These are phyloP conservation scores for Botrytis aclada DNA, from an alignment of 2,329 filamentous ascomycete species.

Conservation along the genomic window DNA sequence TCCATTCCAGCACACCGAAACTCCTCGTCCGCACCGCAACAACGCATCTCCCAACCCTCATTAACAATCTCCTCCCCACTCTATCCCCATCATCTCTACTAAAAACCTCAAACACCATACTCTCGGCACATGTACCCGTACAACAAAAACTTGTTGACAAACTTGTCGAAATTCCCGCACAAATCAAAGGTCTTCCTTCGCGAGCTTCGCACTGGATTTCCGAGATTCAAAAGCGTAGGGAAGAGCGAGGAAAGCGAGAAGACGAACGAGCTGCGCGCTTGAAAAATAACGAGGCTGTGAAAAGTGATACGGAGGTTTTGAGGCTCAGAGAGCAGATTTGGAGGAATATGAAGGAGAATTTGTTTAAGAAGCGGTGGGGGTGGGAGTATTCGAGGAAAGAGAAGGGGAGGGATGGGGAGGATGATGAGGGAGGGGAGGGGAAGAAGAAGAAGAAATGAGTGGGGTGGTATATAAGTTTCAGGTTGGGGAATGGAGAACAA, in stretches of 20 bases:
- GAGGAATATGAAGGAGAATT: background rate
- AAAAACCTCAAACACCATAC: too few relatives aligned
- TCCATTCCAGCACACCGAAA: accelerated
- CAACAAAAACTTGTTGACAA: background rate
- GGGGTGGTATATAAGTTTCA: too few relatives aligned
- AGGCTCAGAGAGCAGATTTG: background rate
- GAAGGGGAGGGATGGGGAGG: background rate
- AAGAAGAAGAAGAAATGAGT: background rate
- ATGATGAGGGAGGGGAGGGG: background rate
- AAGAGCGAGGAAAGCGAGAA: background rate
- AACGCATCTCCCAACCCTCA: background rate
- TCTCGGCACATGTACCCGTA: background rate
- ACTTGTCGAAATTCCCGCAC: background rate
- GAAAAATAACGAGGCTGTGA: background rate
- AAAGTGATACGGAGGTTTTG: background rate
- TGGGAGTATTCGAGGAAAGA: background rate
- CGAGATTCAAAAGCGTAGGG: background rate
- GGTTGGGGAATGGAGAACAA: too few relatives aligned
- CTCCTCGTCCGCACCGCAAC: background rate
- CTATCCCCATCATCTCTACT: too few relatives aligned
- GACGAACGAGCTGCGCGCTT: background rate
- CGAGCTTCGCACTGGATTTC: background rate
- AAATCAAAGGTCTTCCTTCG: background rate
- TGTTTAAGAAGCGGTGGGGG: background rate
- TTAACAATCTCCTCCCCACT: background rate